phyloP scores from a whole-genome alignment of 2,329 filamentous ascomycete species.

The Fusarium sp. region DNA sequence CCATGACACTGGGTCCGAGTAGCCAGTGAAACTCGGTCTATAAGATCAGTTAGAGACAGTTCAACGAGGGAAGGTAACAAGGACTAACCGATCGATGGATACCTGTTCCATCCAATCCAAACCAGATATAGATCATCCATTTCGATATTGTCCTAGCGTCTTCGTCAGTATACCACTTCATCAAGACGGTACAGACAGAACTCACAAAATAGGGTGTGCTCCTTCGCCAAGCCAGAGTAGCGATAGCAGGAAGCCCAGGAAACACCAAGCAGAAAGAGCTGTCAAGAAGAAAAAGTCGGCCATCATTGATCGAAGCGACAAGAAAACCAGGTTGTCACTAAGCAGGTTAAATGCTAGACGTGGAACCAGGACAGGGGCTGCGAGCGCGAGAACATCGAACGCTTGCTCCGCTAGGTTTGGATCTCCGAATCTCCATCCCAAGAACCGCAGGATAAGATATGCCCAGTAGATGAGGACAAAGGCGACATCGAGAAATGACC shows the following conservation, averaged over 20 bases:
- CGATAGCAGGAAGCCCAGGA: conserved; percentile 84
- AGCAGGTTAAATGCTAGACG: conserved; percentile 86
- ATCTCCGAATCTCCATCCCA: conserved; percentile 67
- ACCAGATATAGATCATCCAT: conserved; percentile 97
- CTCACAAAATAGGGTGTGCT: conserved; percentile 70
- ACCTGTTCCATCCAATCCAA: conserved; percentile 82
- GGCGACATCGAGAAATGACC: conserved; percentile 87
- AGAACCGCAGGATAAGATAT: conserved; percentile 79
- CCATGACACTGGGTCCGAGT: conserved; percentile 85
- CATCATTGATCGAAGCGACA: conserved; percentile 88
- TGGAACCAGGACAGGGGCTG: conserved; percentile 82
- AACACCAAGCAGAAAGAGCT: conserved; percentile 84
- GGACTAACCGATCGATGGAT: conserved; percentile 69
- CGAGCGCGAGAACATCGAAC: conserved; percentile 84
- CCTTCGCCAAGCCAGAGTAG: conserved; percentile 84
- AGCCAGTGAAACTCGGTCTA: conserved; percentile 82
- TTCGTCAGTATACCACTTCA: conserved; percentile 20
- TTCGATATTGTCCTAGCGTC: conserved; percentile 77
- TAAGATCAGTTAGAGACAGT: conserved; percentile 15
- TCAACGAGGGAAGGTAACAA: not conserved
- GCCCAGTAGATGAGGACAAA: conserved; percentile 80
- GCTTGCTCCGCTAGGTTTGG: conserved; percentile 73
- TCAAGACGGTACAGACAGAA: conserved; percentile 8
- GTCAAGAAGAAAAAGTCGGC: conserved; percentile 86
- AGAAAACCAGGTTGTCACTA: conserved; percentile 87